phyloP scores from a whole-genome alignment of 2,329 filamentous ascomycete species.

The Penicillium sclerotiorum region DNA sequence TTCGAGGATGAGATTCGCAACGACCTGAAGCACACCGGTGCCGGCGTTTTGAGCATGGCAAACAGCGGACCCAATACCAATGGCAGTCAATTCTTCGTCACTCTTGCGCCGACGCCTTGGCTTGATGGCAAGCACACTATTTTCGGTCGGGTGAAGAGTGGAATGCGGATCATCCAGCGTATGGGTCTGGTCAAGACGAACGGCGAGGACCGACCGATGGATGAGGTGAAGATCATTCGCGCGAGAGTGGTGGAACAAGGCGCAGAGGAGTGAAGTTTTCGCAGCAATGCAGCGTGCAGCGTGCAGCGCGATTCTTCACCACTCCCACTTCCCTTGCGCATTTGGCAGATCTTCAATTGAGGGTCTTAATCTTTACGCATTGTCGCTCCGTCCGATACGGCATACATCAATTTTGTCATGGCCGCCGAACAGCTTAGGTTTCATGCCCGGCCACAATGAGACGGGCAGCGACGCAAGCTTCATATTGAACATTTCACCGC shows the following conservation, averaged over 20 bases:
- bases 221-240: slow-evolving; percentile 78
- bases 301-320: not conserved
- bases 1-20: slow-evolving; percentile 89
- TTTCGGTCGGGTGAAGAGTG: slow-evolving; percentile 85
- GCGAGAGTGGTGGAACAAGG: slow-evolving; percentile 65
- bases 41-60: slow-evolving; percentile 94
- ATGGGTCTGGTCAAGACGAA: slow-evolving; percentile 88
- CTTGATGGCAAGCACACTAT: slow-evolving; percentile 96
- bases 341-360: no score
- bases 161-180: slow-evolving; percentile 79
- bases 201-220: slow-evolving; percentile 74
- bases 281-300: not conserved
- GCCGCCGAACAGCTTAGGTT: no score
- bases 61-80: slow-evolving; percentile 93
- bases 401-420: no score
- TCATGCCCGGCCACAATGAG: no score
- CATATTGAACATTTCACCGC: not conserved
- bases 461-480: not conserved
- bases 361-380: no score
- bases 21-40: slow-evolving; percentile 84
- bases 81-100: slow-evolving; percentile 94
- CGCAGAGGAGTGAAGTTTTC: slow-evolving; percentile 43
- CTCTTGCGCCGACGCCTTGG: slow-evolving; percentile 91
- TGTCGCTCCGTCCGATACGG: no score
- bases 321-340: no score